A percentile compares a stretch with the other conserved stretches of the same genome.
Evolutionary conservation across 2,329 filamentous ascomycete genomes (phyloP).

Genomic region (Aspergillus eucalypticola): DNA sequence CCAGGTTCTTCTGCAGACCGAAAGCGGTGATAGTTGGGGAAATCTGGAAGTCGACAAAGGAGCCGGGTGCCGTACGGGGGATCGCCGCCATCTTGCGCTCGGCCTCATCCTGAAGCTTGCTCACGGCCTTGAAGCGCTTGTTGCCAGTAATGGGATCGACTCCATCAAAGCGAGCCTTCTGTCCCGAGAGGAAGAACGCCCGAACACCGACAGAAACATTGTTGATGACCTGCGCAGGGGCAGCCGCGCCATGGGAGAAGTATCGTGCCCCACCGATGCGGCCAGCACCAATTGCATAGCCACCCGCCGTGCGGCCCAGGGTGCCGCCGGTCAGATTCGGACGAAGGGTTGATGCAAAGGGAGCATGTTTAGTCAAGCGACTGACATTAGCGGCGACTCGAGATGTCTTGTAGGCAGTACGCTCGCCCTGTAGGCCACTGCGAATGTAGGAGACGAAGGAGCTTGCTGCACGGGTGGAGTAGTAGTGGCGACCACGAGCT

Average conservation of each 20-base stretch:
- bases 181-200: constrained; percentile 87
- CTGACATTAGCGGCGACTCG: constrained; percentile 57
- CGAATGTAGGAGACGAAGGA: constrained; percentile 55
- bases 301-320: constrained; percentile 79
- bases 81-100: constrained; percentile 65
- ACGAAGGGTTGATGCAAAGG: constrained; percentile 84
- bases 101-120: constrained; percentile 70
- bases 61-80: constrained; percentile 61
- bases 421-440: constrained; percentile 47
- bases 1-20: constrained; percentile 43
- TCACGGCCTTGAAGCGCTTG: constrained; percentile 77
- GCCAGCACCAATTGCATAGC: constrained; percentile 75
- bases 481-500: constrained; percentile 64
- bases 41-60: constrained; percentile 84
- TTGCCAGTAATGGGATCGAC: constrained; percentile 67
- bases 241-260: constrained; percentile 84
- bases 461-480: constrained; percentile 55
- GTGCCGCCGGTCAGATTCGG: constrained; percentile 90
- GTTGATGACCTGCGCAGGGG: constrained; percentile 85
- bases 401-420: constrained; percentile 58
- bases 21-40: constrained; percentile 89
- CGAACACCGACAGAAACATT: constrained; percentile 94
- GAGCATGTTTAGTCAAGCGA: constrained; percentile 71
- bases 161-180: constrained; percentile 86
- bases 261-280: constrained; percentile 72